Percentiles rank a stretch among this genome's conserved stretches.
These are phyloP conservation scores for Yarrowia sp. DNA, from an alignment of 805 yeast genomes.

Conservation along the genomic window DNA sequence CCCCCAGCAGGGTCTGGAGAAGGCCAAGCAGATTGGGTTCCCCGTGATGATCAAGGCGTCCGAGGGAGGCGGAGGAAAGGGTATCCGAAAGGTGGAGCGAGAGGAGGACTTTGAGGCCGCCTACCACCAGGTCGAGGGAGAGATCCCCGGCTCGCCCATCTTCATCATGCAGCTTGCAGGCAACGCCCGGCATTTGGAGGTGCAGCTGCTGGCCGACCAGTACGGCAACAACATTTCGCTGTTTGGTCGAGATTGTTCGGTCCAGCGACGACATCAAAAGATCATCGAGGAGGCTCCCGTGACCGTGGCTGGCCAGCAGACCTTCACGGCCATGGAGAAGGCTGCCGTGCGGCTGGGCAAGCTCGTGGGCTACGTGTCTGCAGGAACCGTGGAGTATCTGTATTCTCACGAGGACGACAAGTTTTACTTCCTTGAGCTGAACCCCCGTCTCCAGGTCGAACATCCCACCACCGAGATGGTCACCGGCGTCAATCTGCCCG, in stretches of 20 bases:
- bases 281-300: slow-evolving; percentile 99
- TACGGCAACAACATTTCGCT: slow-evolving; percentile 96
- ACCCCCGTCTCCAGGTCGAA: slow-evolving; percentile 99
- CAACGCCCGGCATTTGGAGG: slow-evolving; percentile 97
- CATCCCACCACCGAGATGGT: slow-evolving; percentile 99
- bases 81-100: slow-evolving; percentile 92
- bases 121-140: slow-evolving; percentile 94
- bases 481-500: slow-evolving; percentile 96
- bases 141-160: slow-evolving; percentile 98
- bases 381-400: slow-evolving; percentile 98
- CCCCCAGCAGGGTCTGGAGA: slow-evolving; percentile 87
- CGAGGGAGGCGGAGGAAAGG: slow-evolving; percentile 99
- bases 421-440: slow-evolving; percentile 94
- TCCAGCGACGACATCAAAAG: slow-evolving; percentile 99
- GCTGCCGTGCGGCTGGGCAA: slow-evolving; percentile 98
- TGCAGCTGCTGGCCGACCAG: slow-evolving; percentile 96
- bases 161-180: slow-evolving; percentile 98
- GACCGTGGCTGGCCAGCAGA: slow-evolving; percentile 84
- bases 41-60: slow-evolving; percentile 99
- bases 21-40: slow-evolving; percentile 89
- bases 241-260: slow-evolving; percentile 99
- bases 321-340: slow-evolving; percentile 90
- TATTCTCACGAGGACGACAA: slow-evolving; percentile 94
- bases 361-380: slow-evolving; percentile 97
- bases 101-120: slow-evolving; percentile 78